Evolutionary conservation across 257 asterid genomes (phyloP).

Genomic region (Capsicum rhomboideum): DNA sequence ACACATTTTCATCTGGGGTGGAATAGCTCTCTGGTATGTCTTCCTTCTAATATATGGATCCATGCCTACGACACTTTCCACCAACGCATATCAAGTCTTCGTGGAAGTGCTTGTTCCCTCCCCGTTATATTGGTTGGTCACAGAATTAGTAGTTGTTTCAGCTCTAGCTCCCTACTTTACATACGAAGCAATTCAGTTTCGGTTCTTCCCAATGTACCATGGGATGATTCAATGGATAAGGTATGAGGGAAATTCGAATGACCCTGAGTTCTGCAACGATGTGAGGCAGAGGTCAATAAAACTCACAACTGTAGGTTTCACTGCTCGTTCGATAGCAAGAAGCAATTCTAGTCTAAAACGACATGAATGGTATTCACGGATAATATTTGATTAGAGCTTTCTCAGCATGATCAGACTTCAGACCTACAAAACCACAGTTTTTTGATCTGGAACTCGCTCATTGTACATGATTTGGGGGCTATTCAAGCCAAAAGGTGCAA

Average conservation of each 20-base stretch:
- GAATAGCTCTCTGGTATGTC: slow-evolving; percentile 69
- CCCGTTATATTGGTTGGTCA: slow-evolving; percentile 51
- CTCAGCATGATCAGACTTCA: neutral
- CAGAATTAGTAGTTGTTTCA: slow-evolving; percentile 34
- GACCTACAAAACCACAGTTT: neutral
- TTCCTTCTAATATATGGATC: slow-evolving; percentile 73
- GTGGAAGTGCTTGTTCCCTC: slow-evolving; percentile 65
- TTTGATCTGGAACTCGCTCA: neutral
- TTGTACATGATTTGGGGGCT: neutral
- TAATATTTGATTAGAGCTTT: neutral
- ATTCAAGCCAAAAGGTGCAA: neutral
- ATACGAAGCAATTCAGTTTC: slow-evolving; percentile 30
- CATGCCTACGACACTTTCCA: slow-evolving; percentile 32
- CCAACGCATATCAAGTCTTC: slow-evolving; percentile 61
- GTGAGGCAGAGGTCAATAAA: slow-evolving; percentile 70
- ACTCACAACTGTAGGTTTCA: slow-evolving; percentile 67
- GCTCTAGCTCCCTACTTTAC: slow-evolving; percentile 52
- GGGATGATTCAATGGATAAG: slow-evolving; percentile 89
- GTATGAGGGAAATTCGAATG: slow-evolving; percentile 59
- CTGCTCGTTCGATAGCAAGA: slow-evolving; percentile 82
- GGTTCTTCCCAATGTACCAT: slow-evolving; percentile 60
- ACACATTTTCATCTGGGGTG: slow-evolving; percentile 88
- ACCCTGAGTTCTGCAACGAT: slow-evolving; percentile 52
- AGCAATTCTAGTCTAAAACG: slow-evolving; percentile 34
- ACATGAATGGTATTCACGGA: slow-evolving; percentile 8